Conservation (phyloP, 2,329 filamentous ascomycete genomes). For the Epichloe elymi region DNA sequence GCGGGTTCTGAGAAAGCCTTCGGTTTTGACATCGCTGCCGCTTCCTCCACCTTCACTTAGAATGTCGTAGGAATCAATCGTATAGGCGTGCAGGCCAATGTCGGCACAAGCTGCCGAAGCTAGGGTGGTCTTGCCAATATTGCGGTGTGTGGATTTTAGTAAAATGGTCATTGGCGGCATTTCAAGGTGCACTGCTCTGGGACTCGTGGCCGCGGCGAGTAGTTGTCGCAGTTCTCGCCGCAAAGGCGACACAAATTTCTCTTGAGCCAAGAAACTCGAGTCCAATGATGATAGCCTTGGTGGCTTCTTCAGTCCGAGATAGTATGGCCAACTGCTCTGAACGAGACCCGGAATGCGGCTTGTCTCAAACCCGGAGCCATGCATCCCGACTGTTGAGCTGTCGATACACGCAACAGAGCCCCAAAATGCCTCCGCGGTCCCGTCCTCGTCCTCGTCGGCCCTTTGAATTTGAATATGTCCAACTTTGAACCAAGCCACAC, state of each 20-base stretch:
- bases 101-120: conserved; percentile 70
- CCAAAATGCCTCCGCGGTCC: conserved; percentile 60
- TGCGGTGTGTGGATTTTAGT: conserved; percentile 79
- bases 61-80: conserved; percentile 86
- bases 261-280: conserved; percentile 25
- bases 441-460: conserved; percentile 41
- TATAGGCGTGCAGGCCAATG: conserved; percentile 78
- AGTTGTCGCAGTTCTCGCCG: conserved; percentile 68
- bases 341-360: conserved; percentile 65
- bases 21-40: conserved; percentile 84
- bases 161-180: conserved; percentile 83
- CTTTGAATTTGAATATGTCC: conserved; percentile 53
- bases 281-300: conserved; percentile 32
- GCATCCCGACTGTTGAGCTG: conserved; percentile 74
- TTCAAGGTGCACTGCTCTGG: conserved; percentile 71
- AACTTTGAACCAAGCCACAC: conserved; percentile 87
- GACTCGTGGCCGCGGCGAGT: conserved; percentile 77
- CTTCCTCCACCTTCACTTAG: conserved; percentile 74
- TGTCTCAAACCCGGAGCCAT: conserved; percentile 78
- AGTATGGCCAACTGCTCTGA: conserved; percentile 77
- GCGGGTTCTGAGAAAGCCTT: conserved; percentile 75
- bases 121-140: conserved; percentile 80
- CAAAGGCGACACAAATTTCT: conserved; percentile 42
- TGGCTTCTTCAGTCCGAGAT: conserved; percentile 61
- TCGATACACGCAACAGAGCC: conserved; percentile 78